These are phyloP conservation scores for Gossypium schwendimanii DNA, from an alignment of 441 rosid genomes.

Conservation along the genomic window DNA sequence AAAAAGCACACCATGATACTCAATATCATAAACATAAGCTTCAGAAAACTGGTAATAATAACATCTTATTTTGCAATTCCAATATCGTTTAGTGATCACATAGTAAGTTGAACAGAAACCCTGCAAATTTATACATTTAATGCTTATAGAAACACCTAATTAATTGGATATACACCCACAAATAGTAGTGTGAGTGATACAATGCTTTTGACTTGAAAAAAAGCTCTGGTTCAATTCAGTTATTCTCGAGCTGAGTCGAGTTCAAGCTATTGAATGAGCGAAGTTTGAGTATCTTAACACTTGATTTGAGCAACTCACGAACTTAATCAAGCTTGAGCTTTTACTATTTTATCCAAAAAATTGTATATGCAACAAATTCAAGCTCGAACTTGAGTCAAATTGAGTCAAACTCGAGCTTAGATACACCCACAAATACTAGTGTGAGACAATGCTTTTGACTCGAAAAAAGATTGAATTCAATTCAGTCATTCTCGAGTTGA, in stretches of 20 bases:
- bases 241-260: too few relatives aligned
- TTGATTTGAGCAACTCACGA: too few relatives aligned
- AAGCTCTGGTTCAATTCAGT: too few relatives aligned
- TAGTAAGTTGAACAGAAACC: background rate
- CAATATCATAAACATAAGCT: background rate
- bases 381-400: background rate
- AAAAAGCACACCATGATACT: background rate
- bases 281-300: too few relatives aligned
- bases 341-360: too few relatives aligned
- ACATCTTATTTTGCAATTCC: background rate
- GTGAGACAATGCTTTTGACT: background rate
- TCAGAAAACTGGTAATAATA: background rate
- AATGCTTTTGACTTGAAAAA: background rate
- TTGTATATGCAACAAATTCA: background rate
- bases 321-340: background rate
- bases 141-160: background rate
- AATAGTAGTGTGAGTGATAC: background rate
- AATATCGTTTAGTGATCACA: background rate
- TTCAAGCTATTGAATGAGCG: background rate
- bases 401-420: background rate
- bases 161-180: background rate
- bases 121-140: background rate
- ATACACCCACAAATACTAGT: background rate
- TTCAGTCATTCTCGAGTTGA: too few relatives aligned
- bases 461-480: background rate